These are phyloP conservation scores for Lactarius hatsudake DNA, from an alignment of 768 basidiomycete species.

Conservation along the genomic window DNA sequence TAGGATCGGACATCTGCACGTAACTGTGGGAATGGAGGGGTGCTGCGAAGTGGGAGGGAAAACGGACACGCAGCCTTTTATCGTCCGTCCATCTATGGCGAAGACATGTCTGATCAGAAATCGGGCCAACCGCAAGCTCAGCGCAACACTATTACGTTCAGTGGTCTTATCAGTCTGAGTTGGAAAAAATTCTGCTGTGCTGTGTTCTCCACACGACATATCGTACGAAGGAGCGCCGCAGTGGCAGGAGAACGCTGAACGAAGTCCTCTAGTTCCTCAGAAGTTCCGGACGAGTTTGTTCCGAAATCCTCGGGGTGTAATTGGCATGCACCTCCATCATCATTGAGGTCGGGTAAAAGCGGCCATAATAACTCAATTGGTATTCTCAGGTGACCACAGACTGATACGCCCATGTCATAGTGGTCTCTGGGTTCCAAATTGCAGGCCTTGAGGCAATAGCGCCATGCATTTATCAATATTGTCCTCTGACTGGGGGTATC, in stretches of 20 bases:
- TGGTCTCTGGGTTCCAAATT: not conserved
- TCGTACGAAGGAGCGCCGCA: slow-evolving; percentile 4
- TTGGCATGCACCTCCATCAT: not conserved
- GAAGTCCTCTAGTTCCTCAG: not conserved
- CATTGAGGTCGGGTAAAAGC: not conserved
- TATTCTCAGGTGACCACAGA: not conserved
- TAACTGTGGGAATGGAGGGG: not conserved
- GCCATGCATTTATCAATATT: not conserved
- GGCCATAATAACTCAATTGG: not conserved
- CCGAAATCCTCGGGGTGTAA: not conserved
- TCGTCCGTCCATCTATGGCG: not conserved
- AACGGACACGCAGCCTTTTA: not conserved
- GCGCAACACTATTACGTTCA: slow-evolving; percentile 5
- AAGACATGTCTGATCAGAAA: not conserved
- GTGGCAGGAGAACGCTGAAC: not conserved
- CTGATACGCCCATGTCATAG: slow-evolving; percentile 1
- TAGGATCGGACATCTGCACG: not conserved
- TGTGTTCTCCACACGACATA: slow-evolving; percentile 9
- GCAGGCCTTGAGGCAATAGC: not conserved
- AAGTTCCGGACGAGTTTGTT: not conserved
- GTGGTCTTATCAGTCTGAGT: slow-evolving; percentile 15
- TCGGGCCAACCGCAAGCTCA: slow-evolving; percentile 1
- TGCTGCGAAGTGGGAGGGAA: not conserved
- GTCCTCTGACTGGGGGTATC: not conserved
- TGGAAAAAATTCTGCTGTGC: not conserved